A percentile compares a stretch with the other conserved stretches of the same genome.
phyloP scores from a whole-genome alignment of 1,284 basidiomycete species.

The Butyriboletus appendiculatus region DNA sequence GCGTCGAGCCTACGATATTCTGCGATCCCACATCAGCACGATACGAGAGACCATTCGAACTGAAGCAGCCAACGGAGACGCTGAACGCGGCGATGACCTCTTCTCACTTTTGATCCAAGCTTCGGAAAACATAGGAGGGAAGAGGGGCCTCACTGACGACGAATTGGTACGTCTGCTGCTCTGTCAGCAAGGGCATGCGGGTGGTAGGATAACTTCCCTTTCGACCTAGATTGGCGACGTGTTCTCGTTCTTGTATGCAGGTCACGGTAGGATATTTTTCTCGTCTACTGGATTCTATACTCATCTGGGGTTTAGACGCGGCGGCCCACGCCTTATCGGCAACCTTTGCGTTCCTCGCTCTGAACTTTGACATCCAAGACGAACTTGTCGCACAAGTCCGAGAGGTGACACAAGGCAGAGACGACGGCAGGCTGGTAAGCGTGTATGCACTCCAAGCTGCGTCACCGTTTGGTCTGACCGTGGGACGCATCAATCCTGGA shows the following conservation, averaged over 20 bases:
- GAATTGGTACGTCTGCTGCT: slow-evolving; percentile 44
- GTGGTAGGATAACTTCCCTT: not conserved
- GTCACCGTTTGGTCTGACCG: slow-evolving; percentile 21
- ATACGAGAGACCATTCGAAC: slow-evolving; percentile 38
- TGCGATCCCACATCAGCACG: slow-evolving; percentile 42
- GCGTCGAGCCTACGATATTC: slow-evolving; percentile 35
- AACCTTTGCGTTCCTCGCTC: slow-evolving; percentile 39
- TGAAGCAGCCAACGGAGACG: slow-evolving; percentile 14
- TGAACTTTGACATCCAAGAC: slow-evolving; percentile 47
- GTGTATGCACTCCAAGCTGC: slow-evolving; percentile 4
- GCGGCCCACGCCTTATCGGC: slow-evolving; percentile 50
- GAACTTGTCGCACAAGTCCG: slow-evolving; percentile 46
- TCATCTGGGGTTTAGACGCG: slow-evolving; percentile 41
- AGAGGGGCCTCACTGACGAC: slow-evolving; percentile 44
- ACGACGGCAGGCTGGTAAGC: slow-evolving; percentile 42
- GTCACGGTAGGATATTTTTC: slow-evolving; percentile 41
- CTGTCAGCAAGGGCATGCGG: not conserved
- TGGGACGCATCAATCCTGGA: not conserved
- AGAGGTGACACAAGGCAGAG: slow-evolving; percentile 39
- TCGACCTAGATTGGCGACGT: slow-evolving; percentile 49
- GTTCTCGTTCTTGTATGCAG: slow-evolving; percentile 53
- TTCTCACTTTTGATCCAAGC: slow-evolving; percentile 53
- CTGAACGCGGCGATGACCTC: slow-evolving; percentile 34
- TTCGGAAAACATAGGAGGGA: slow-evolving; percentile 44
- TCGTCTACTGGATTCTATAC: not conserved